Evolutionary conservation across 1,284 basidiomycete species (phyloP).

Genomic region (Ceratorhiza oryzae-sativae): DNA sequence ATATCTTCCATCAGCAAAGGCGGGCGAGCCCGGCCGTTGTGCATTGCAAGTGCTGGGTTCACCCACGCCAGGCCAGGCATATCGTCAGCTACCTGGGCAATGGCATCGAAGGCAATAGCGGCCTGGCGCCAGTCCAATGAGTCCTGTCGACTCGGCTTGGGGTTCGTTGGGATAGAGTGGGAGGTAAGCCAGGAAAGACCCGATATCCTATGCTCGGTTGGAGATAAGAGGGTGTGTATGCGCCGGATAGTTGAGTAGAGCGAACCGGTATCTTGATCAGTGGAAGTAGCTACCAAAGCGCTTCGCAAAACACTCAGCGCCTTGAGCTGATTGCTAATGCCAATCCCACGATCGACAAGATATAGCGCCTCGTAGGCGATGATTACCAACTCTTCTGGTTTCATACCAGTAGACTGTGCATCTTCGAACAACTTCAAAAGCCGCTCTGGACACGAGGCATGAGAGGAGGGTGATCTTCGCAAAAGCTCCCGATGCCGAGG

Average conservation of each 20-base stretch:
- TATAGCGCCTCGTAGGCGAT: neutral
- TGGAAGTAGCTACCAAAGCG: neutral
- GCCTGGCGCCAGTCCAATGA: neutral
- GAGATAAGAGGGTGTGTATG: neutral
- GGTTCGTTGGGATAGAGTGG: neutral
- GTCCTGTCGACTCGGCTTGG: neutral
- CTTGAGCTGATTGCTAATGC: constrained; percentile 20
- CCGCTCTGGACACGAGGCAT: neutral
- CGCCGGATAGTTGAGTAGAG: neutral
- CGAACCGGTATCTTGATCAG: neutral
- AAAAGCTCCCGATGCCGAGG: constrained; percentile 7
- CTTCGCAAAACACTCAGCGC: neutral
- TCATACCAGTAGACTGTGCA: neutral
- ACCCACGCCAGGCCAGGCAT: constrained; percentile 9
- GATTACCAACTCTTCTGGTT: neutral
- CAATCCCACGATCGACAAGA: neutral
- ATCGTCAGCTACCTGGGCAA: neutral
- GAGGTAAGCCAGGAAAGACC: neutral
- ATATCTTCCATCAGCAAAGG: constrained; percentile 4
- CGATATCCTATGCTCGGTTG: neutral
- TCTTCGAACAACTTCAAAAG: neutral
- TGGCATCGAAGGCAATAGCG: constrained; percentile 8
- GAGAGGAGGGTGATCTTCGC: neutral
- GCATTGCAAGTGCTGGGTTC: neutral
- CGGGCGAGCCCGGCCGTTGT: neutral